These are phyloP conservation scores for Bipolaris victoriae DNA, from an alignment of 2,329 filamentous ascomycete genomes.

Conservation along the genomic window DNA sequence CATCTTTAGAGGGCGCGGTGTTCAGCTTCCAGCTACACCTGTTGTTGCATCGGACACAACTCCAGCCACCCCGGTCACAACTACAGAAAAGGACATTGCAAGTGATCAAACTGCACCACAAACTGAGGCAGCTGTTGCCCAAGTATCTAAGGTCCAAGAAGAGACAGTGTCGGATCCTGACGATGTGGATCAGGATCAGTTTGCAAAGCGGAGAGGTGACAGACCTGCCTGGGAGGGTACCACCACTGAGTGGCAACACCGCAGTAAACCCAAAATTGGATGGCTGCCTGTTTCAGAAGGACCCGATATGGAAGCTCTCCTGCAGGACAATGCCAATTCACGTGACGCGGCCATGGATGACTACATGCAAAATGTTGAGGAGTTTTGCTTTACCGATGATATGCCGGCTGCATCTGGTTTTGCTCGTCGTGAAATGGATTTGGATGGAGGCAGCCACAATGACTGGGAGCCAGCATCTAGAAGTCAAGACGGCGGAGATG, in stretches of 20 bases:
- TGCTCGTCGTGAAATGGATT: conserved; percentile 42
- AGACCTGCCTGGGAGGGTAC: conserved; percentile 40
- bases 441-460: conserved; percentile 40
- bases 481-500: conserved; percentile 16
- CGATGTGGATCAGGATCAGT: conserved; percentile 28
- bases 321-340: conserved; percentile 28
- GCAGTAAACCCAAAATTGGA: conserved; percentile 46
- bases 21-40: conserved; percentile 11
- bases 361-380: conserved; percentile 71
- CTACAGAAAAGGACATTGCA: background rate
- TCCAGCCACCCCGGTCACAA: conserved; percentile 5
- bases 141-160: conserved; percentile 2
- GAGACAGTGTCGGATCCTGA: conserved; percentile 34
- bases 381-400: conserved; percentile 50
- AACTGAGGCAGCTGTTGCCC: background rate
- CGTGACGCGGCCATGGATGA: conserved; percentile 62
- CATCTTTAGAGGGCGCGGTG: conserved; percentile 43
- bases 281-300: conserved; percentile 39
- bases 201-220: conserved; percentile 34
- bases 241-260: conserved; percentile 40
- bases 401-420: conserved; percentile 34
- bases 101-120: background rate
- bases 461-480: conserved; percentile 37
- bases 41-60: background rate
- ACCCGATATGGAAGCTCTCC: conserved; percentile 30